Evolutionary conservation across 805 yeast genomes (phyloP), one percentile per base, ranked within the genome.

Genomic region (Ogataea polymorpha): DNA sequence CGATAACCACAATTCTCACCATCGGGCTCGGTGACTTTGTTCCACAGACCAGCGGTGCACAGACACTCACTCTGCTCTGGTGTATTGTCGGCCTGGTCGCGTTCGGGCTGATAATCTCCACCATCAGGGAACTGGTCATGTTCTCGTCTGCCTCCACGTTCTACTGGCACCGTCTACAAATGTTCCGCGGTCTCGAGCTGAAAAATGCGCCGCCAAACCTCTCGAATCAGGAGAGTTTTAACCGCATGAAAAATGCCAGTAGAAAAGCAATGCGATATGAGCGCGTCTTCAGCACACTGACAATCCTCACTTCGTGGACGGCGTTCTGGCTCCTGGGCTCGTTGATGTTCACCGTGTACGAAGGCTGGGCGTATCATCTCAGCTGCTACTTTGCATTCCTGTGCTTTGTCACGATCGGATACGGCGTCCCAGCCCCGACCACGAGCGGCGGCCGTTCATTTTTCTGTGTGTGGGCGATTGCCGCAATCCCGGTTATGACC

Each of bases 401-500:
- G 28, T 80, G 91, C 53, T 71, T 89, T 38, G 63, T 87, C 6
- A 86, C 96, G 0, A 83, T 89, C 41, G 96, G 96, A 1, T 87
- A 85, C 61, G 96, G 96, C 23, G 89, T 82, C 55, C 79, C 68
- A 50, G 68, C 78, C 1, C 95, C 96, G 1, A 42, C 36, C 2
- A 62, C 80, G 0, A 63, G 80, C 1, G 81, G 84, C 5, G 95
- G 95, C 1, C 65, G 83, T 30, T 74, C 82, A 1, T 77, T 87
- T 50, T 88, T 88, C 53, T 78, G 86, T 6, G 62, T 79, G 8
- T 89, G 96, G 96, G 83, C 89, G 0, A 58, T 89, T 15, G 67
- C 79, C 6, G 95, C 96, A 0, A 82, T 89, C 16, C 96, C 96
- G 1, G 67, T 87, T 37, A 87, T 88, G 95, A 85, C 96, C 2